phyloP scores from a whole-genome alignment of 139 green algal genomes.

The Picochlorum sp. region DNA sequence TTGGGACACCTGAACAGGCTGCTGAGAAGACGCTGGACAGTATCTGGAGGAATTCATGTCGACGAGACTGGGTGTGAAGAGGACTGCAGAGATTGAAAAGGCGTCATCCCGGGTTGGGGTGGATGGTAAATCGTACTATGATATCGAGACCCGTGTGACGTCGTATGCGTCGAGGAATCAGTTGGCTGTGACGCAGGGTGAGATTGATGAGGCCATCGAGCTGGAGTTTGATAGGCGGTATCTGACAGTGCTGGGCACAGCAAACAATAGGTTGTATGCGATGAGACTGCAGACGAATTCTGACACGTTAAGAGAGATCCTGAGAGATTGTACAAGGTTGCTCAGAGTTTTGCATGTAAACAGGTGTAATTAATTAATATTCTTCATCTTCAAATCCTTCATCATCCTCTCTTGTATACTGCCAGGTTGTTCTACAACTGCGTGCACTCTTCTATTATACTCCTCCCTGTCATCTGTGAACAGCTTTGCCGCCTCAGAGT shows the following conservation, averaged over 20 bases:
- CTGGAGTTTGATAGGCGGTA: conserved; percentile 76
- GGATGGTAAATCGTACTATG: conserved; percentile 52
- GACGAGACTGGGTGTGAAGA: conserved; percentile 74
- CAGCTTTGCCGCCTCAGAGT: conserved; percentile 88
- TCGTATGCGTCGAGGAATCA: conserved; percentile 73
- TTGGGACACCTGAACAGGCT: conserved; percentile 71
- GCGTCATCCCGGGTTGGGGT: conserved; percentile 18
- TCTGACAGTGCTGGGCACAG: conserved; percentile 64
- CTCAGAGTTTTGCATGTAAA: conserved; percentile 39
- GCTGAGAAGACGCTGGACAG: conserved; percentile 49
- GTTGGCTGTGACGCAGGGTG: conserved; percentile 51
- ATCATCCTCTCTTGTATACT: conserved; percentile 23
- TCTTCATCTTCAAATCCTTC: conserved; percentile 3
- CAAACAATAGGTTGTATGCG: conserved; percentile 74
- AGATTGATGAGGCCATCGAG: conserved; percentile 19
- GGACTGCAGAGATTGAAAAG: conserved; percentile 39
- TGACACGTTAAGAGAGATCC: conserved; percentile 16
- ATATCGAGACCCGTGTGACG: conserved; percentile 46
- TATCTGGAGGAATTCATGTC: conserved; percentile 94
- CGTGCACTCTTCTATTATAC: conserved; percentile 84
- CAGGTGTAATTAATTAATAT: conserved; percentile 23
- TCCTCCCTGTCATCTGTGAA: conserved; percentile 81
- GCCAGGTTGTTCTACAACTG: conserved; percentile 75
- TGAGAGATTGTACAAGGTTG: conserved; percentile 28
- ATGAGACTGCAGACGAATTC: conserved; percentile 57